These are phyloP conservation scores for Kuraishia floccosa DNA, from an alignment of 805 yeast genomes.

Conservation along the genomic window DNA sequence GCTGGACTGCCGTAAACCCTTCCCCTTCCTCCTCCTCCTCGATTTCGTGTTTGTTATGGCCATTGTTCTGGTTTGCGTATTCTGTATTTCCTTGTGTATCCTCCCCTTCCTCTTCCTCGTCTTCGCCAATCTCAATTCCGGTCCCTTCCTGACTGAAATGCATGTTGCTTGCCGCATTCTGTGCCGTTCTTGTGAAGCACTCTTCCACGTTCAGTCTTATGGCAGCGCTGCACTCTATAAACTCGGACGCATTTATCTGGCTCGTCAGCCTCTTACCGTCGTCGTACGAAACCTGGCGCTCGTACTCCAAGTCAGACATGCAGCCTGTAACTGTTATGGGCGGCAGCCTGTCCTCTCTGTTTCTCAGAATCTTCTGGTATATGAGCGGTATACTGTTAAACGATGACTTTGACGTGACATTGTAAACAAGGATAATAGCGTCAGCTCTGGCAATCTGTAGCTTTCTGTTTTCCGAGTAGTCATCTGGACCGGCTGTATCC, in stretches of 20 bases:
- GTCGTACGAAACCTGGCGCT: slow-evolving; percentile 61
- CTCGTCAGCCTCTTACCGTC: slow-evolving; percentile 27
- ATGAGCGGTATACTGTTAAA: slow-evolving; percentile 20
- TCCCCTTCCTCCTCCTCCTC: too few species aligned
- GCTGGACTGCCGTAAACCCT: too few species aligned
- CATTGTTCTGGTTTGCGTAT: too few species aligned
- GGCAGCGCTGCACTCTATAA: slow-evolving; percentile 2
- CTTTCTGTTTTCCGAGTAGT: slow-evolving; percentile 15
- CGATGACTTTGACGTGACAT: slow-evolving; percentile 35
- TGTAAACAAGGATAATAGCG: slow-evolving; percentile 37
- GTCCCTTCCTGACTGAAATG: too few species aligned
- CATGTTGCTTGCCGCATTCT: too few species aligned
- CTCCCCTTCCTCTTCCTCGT: too few species aligned
- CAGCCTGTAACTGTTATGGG: slow-evolving; percentile 55
- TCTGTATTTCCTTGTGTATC: too few species aligned
- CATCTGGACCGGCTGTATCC: slow-evolving; percentile 87
- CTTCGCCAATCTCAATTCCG: too few species aligned
- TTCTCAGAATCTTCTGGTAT: slow-evolving; percentile 64
- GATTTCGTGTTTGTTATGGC: too few species aligned
- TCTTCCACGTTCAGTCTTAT: slow-evolving; percentile 2
- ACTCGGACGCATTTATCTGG: background rate
- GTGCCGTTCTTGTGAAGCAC: slow-evolving; percentile 2
- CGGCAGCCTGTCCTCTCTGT: slow-evolving; percentile 27
- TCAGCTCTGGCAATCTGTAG: slow-evolving; percentile 22
- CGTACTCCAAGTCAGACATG: slow-evolving; percentile 64